Conservation (phyloP, 129 eudicot species). For the Flaveria linearis region DNA sequence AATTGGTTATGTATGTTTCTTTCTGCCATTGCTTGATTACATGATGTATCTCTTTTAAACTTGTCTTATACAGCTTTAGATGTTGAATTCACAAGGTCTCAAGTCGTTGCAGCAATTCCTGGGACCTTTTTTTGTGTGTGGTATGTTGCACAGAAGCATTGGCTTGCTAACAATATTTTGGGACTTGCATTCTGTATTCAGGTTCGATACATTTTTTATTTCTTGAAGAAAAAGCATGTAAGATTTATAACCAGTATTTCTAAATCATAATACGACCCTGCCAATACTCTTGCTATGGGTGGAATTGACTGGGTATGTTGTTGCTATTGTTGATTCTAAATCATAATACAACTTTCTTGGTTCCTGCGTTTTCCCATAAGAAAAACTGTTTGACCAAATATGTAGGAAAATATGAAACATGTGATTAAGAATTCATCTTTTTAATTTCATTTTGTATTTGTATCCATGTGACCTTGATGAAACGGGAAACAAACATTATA, state of each 20-base stretch:
- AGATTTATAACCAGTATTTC: background rate
- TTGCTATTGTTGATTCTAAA: too few species aligned
- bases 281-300: too few species aligned
- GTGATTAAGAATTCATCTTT: background rate
- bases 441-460: slow-evolving; percentile 1
- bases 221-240: background rate
- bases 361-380: background rate
- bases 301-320: too few species aligned
- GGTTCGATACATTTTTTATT: slow-evolving; percentile 44
- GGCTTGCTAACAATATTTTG: slow-evolving; percentile 93
- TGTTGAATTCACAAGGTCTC: slow-evolving; percentile 92
- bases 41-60: slow-evolving; percentile 11
- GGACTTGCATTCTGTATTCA: slow-evolving; percentile 98
- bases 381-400: background rate
- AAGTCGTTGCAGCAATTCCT: slow-evolving; percentile 88
- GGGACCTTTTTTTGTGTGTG: slow-evolving; percentile 95
- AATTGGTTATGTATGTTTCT: slow-evolving; percentile 1
- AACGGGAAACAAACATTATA: slow-evolving; percentile 16
- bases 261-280: background rate
- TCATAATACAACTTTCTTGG: background rate
- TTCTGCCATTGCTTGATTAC: slow-evolving; percentile 18
- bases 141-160: slow-evolving; percentile 98
- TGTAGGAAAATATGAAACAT: slow-evolving; percentile 10
- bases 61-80: slow-evolving; percentile 65
- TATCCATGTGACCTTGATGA: slow-evolving; percentile 5